These are phyloP conservation scores for Xylogone sp. DNA, from an alignment of 2,329 filamentous ascomycete genomes.

Conservation along the genomic window DNA sequence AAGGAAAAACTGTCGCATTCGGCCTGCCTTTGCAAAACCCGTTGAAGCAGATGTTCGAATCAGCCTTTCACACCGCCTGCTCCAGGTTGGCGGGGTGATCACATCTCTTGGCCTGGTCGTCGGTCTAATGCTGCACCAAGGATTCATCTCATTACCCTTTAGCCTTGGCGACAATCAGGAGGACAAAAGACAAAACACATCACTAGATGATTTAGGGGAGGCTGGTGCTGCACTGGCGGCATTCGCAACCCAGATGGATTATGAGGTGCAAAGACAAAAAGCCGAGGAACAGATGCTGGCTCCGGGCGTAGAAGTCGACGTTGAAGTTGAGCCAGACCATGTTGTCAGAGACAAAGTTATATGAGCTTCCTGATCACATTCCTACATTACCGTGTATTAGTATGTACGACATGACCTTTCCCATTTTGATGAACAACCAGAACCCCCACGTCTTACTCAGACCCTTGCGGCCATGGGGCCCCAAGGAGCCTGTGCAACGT, in stretches of 20 bases:
- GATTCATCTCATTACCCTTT: conserved; percentile 19
- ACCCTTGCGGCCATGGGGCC: no score
- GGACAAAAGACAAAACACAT: conserved; percentile 8
- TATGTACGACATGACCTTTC: no score
- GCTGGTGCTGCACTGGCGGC: conserved; percentile 21
- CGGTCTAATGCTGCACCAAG: conserved; percentile 29
- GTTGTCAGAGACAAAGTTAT: neutral
- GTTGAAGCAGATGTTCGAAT: conserved; percentile 14
- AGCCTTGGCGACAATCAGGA: conserved; percentile 5
- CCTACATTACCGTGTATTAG: no score
- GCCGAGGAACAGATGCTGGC: conserved; percentile 7
- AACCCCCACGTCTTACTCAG: no score
- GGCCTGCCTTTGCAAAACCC: conserved; percentile 18
- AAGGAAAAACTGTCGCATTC: conserved; percentile 22
- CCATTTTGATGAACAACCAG: no score
- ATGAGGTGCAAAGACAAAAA: conserved; percentile 10
- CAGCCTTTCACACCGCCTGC: conserved; percentile 16
- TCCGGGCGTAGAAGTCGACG: conserved; percentile 19
- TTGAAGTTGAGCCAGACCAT: conserved; percentile 8
- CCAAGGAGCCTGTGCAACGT: no score
- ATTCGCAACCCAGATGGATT: conserved; percentile 18
- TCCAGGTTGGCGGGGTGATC: conserved; percentile 20
- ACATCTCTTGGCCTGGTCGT: conserved; percentile 25
- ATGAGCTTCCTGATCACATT: neutral
- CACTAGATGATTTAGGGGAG: conserved; percentile 20